Conservation (phyloP, 192 early-diverging fungal genomes). For the Rhizoclosmatium sp. region DNA sequence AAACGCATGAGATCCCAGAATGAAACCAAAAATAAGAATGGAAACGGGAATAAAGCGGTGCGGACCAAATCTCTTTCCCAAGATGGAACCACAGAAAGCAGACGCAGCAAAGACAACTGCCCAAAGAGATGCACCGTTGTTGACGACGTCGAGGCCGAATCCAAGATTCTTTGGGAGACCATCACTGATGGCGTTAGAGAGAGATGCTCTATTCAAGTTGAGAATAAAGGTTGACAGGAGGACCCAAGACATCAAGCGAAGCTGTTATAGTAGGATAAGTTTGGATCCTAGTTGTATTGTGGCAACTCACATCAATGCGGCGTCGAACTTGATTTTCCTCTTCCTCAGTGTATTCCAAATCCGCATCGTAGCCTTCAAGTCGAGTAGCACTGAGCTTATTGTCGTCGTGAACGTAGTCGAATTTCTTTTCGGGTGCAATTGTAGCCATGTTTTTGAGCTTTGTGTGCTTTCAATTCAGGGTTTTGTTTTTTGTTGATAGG, state of each 20-base stretch:
- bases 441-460: too few relatives aligned
- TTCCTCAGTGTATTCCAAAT: too few relatives aligned
- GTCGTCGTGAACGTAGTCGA: too few relatives aligned
- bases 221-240: slow-evolving; percentile 27
- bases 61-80: slow-evolving; percentile 14
- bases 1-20: background rate
- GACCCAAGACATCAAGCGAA: slow-evolving; percentile 10
- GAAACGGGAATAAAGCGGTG: slow-evolving; percentile 23
- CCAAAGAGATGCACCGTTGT: background rate
- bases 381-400: too few relatives aligned
- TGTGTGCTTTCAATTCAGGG: too few relatives aligned
- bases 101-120: slow-evolving; percentile 2
- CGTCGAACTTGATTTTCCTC: too few relatives aligned
- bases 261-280: background rate
- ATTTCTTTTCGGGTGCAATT: too few relatives aligned
- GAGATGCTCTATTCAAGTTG: slow-evolving; percentile 11
- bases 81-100: slow-evolving; percentile 8
- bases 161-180: background rate
- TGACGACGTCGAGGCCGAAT: background rate
- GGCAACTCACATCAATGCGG: too few relatives aligned
- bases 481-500: too few relatives aligned
- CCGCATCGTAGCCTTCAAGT: too few relatives aligned
- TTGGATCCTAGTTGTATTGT: background rate
- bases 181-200: slow-evolving; percentile 17
- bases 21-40: slow-evolving; percentile 1